These are phyloP conservation scores for Inonotus hispidus DNA, from an alignment of 1,284 basidiomycete species.

Conservation along the genomic window DNA sequence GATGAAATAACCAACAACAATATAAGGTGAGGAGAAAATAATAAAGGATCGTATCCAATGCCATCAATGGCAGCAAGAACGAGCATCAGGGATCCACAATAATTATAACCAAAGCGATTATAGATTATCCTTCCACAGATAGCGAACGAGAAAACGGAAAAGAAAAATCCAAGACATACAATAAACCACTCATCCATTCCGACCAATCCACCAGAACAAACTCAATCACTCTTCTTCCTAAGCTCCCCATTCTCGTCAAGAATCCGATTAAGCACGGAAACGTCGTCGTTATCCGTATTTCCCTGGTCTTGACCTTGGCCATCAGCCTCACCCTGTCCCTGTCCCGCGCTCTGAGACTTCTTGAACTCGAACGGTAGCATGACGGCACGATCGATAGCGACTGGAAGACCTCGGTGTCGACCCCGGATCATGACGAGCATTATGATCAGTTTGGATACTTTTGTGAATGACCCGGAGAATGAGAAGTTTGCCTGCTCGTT, in stretches of 20 bases:
- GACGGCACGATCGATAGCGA: constrained; percentile 85
- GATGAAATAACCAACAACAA: no score
- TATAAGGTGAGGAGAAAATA: no score
- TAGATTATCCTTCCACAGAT: no score
- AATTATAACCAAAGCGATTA: neutral
- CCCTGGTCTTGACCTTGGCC: neutral
- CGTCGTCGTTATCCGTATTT: neutral
- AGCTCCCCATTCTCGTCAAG: neutral
- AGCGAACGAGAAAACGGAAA: neutral
- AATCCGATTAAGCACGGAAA: neutral
- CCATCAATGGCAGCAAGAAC: no score
- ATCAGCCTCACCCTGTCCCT: neutral
- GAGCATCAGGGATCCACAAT: neutral
- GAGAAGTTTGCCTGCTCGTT: constrained; percentile 63
- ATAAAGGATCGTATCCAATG: no score
- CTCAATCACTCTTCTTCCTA: neutral
- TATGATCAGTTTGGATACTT: constrained; percentile 84
- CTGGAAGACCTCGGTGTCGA: constrained; percentile 83
- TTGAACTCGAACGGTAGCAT: constrained; percentile 60
- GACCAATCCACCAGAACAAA: no score
- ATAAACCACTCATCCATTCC: no score
- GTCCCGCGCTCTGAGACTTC: constrained; percentile 10
- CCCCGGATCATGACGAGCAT: constrained; percentile 89
- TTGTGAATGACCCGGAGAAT: constrained; percentile 72
- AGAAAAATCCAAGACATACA: neutral